Evolutionary conservation across 768 basidiomycete species (phyloP), one percentile per base, ranked within the genome.

Genomic region (Lyophyllum decastes): DNA sequence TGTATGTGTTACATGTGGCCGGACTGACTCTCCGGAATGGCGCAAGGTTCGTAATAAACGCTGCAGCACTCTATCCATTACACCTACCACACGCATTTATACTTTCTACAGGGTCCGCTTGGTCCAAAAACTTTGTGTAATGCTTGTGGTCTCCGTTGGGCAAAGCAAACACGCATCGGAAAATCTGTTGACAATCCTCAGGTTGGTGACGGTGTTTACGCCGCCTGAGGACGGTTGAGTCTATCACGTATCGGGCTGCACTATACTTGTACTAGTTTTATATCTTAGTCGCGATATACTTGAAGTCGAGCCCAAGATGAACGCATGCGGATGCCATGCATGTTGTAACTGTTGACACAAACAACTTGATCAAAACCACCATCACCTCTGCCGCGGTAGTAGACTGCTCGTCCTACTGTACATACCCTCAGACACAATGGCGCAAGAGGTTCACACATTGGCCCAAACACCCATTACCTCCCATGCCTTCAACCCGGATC

Each of bases 51-150:
- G 72, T 61, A 19, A 9, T 33, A 8, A 33, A 43, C n/a, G 11
- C 56, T 34, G 46, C 30, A n/a, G 26, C 21, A 38, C 8, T 25
- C 54, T 57, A 22, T 55, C 47, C 34, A 57, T 24, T 24, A 25
- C 52, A 57, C 35, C n/a, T n/a, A n/a, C n/a, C n/a, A n/a, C n/a
- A n/a, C n/a, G n/a, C n/a, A n/a, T n/a, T 58, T 45, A 55, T 47
- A 35, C 49, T 30, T 58, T 50, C 30, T 45, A 5, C 62, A 92
- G 92, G 96, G 96, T 11, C 96, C 96, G 1, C 80, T 85, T 54
- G 96, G 96, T 34, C 94, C 96, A 1, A 99, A 98, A 76, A 97
- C 96, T n/a, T 75, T 98, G 4, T 98, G 96, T 78, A 97, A 98
- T 72, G 95, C 95, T 2, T 97, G 96, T 63, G 95, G 95, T 24